Base-by-base conservation (phyloP, 2,329 filamentous ascomycete species). In the Stagonosporopsis vannaccii region DNA sequence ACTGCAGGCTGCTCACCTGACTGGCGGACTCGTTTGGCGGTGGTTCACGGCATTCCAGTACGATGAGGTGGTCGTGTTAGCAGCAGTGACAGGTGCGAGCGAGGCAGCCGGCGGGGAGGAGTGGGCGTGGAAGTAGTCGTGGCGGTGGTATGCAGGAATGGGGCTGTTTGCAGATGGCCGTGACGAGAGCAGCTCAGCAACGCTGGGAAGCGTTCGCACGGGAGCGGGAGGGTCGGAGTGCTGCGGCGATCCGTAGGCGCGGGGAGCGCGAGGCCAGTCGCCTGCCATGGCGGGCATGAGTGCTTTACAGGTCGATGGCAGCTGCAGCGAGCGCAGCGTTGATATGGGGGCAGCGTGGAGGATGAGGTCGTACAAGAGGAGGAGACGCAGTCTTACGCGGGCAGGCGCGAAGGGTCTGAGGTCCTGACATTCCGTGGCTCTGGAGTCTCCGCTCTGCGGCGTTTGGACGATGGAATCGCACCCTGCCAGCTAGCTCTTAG, bases 131-230 rank as follows among this genome's bases (percentile, higher is more conserved):
- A 30, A 48, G 54, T 58, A 51, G 40, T 53, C 58, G n/a, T 46
- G 55, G 20, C 51, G 63, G 54, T 68, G 52, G 60, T 61, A 60
- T 26, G 56, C 51, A 28, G 55, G 43, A 19, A 42, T 20, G 23
- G 59, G 54, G 51, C 51, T 57, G 57, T 51, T 51, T 39, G 49
- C 47, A 33, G 58, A 32, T 4, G 61, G 40, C n/a, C 43, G 55
- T 44, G 58, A 59, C 23, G 65, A 63, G 36, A 66, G 63, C 54
- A 68, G 59, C 56, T 68, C 65, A 45, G 63, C 63, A 35, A 68
- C 61, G 53, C 65, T 62, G 51, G 63, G 65, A n/a, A 66, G 62
- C 4, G 65, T 62, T 43, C 58, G 59, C 36, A 52, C 53, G 41
- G 60, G 35, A 45, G 54, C 51, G 40, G 55, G 45, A 26, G 41